phyloP scores from a whole-genome alignment of 345 rosid genomes.

The Capsella bursapastoris region DNA sequence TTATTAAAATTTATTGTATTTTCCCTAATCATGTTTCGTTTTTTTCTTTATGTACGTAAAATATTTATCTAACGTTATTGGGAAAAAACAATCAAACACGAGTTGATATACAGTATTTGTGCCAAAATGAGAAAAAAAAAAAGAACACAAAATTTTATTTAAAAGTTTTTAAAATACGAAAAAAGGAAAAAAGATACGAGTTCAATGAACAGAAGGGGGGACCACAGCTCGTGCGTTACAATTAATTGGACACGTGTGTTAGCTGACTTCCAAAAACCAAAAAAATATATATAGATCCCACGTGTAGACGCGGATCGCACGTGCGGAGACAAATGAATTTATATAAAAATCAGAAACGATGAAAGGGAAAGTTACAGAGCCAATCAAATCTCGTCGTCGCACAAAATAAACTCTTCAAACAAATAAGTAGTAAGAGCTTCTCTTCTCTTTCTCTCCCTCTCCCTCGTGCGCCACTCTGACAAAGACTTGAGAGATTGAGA shows the following conservation, averaged over 20 bases:
- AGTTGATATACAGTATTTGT: too few species aligned
- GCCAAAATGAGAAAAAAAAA: background rate
- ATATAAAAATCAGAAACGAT: background rate
- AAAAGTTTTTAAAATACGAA: background rate
- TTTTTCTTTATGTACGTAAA: too few species aligned
- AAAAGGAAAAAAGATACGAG: constrained; percentile 6
- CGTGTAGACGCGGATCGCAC: constrained; percentile 38
- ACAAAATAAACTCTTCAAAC: too few species aligned
- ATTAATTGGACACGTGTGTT: constrained; percentile 42
- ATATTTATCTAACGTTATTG: too few species aligned
- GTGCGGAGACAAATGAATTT: constrained; percentile 39
- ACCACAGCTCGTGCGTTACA: constrained; percentile 48
- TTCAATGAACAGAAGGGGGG: constrained; percentile 38
- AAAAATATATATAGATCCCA: background rate
- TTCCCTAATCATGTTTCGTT: too few species aligned
- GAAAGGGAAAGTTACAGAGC: constrained; percentile 18
- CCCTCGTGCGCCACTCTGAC: constrained; percentile 45
- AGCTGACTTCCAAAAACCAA: constrained; percentile 32
- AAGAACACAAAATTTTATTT: too few species aligned
- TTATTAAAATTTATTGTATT: too few species aligned
- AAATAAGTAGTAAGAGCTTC: too few species aligned
- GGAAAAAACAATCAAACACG: too few species aligned
- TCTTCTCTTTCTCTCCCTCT: background rate
- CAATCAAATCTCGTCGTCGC: too few species aligned
- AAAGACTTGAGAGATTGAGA: constrained; percentile 26